A percentile compares a stretch with the other conserved stretches of the same genome.
These are phyloP conservation scores for Anthracocystis panici-leucophaei DNA, from an alignment of 1,284 basidiomycete species.

Conservation along the genomic window DNA sequence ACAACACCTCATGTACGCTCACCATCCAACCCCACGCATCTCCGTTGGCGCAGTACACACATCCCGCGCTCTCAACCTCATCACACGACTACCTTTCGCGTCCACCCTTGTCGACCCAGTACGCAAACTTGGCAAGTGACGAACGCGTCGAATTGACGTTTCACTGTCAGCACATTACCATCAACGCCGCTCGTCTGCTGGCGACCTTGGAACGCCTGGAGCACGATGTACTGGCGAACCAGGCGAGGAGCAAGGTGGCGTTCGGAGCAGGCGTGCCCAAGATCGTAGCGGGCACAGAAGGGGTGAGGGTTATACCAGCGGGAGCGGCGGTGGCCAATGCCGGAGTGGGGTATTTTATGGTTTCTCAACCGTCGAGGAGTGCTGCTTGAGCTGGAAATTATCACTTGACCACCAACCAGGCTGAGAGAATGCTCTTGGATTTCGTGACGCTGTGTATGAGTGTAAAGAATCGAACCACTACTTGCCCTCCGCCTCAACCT, in stretches of 20 bases:
- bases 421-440: no score
- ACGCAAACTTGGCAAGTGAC: constrained; percentile 22
- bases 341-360: constrained; percentile 20
- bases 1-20: constrained; percentile 48
- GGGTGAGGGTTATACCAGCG: not conserved
- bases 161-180: constrained; percentile 42
- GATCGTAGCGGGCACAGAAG: constrained; percentile 14
- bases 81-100: constrained; percentile 54
- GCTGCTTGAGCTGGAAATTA: constrained; percentile 1
- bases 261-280: constrained; percentile 11
- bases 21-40: constrained; percentile 56
- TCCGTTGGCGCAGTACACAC: constrained; percentile 13
- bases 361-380: constrained; percentile 12
- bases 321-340: constrained; percentile 4
- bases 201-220: constrained; percentile 49
- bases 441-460: not conserved
- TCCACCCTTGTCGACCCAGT: constrained; percentile 35
- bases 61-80: constrained; percentile 42
- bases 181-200: constrained; percentile 51
- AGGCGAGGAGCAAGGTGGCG: constrained; percentile 17
- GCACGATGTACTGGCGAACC: constrained; percentile 37
- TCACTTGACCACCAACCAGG: no score
- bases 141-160: constrained; percentile 53
- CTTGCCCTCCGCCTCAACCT: constrained; percentile 31
- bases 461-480: not conserved